Percentiles rank a stretch among this genome's conserved stretches.
Conservation (phyloP, 164 flowering plant species). For the Magnolia changhungtana region DNA sequence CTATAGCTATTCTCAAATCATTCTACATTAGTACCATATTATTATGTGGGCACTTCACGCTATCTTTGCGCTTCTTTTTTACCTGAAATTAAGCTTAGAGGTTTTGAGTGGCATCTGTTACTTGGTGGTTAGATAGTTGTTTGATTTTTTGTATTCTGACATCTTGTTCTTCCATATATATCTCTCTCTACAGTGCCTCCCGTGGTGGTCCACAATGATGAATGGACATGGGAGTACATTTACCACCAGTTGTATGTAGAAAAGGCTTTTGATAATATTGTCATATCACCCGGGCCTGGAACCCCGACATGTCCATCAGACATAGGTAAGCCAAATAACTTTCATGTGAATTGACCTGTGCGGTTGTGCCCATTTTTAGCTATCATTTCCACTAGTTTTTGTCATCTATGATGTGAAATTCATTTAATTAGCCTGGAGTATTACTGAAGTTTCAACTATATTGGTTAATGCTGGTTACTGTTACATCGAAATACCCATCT, state of each 20-base stretch:
- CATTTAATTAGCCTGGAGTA: neutral
- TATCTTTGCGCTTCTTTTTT: too few species aligned
- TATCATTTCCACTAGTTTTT: neutral
- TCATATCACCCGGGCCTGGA: conserved; percentile 99
- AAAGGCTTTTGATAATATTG: conserved; percentile 87
- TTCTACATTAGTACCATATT: too few species aligned
- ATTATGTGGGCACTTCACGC: too few species aligned
- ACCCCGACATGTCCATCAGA: conserved; percentile 80
- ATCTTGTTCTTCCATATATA: neutral
- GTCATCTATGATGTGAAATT: neutral
- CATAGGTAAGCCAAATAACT: conserved; percentile 55
- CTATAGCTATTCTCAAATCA: too few species aligned
- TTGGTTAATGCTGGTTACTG: neutral
- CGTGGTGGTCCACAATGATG: conserved; percentile 84
- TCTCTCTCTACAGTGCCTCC: conserved; percentile 68
- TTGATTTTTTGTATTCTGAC: neutral
- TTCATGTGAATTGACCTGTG: neutral
- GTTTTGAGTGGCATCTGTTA: neutral
- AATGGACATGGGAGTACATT: conserved; percentile 78
- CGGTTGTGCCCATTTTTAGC: neutral
- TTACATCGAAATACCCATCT: neutral
- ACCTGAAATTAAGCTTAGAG: neutral
- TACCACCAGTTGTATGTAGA: conserved; percentile 65
- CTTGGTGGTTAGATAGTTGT: neutral
- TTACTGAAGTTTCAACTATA: neutral